These are phyloP conservation scores for Citrus trifoliata DNA, from an alignment of 345 rosid species.

Conservation along the genomic window DNA sequence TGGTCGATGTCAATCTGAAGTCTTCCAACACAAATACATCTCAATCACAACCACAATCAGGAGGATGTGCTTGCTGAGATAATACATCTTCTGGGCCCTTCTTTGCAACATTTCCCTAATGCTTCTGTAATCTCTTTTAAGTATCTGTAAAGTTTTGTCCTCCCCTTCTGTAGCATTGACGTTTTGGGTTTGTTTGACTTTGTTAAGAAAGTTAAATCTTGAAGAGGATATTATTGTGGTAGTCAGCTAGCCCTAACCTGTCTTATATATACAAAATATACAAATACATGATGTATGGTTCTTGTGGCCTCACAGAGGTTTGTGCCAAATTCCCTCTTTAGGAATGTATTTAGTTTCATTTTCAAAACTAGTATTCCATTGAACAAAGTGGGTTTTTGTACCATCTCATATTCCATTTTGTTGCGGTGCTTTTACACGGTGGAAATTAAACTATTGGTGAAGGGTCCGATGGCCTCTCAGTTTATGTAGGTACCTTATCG, in stretches of 20 bases:
- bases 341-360: constrained; percentile 6
- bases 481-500: too few relatives aligned
- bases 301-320: constrained; percentile 6
- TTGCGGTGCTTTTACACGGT: background rate
- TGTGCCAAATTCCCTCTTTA: constrained; percentile 16
- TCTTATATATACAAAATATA: constrained; percentile 12
- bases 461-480: too few relatives aligned
- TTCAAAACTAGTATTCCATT: background rate
- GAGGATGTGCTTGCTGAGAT: constrained; percentile 74
- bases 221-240: constrained; percentile 16
- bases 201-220: constrained; percentile 1
- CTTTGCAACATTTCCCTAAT: background rate
- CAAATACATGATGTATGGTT: constrained; percentile 9
- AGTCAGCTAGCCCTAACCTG: constrained; percentile 28
- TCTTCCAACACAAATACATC: constrained; percentile 65
- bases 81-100: background rate
- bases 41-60: constrained; percentile 61
- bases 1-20: constrained; percentile 93
- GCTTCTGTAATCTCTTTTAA: background rate
- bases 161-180: constrained; percentile 23
- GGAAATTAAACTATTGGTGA: too few relatives aligned
- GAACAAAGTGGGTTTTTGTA: background rate
- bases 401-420: background rate
- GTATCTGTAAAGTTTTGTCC: constrained; percentile 26
- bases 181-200: constrained; percentile 15